A percentile compares a stretch with the other conserved stretches of the same genome.
phyloP scores from a whole-genome alignment of 495 filamentous ascomycete genomes.

The Penicillium silybi region DNA sequence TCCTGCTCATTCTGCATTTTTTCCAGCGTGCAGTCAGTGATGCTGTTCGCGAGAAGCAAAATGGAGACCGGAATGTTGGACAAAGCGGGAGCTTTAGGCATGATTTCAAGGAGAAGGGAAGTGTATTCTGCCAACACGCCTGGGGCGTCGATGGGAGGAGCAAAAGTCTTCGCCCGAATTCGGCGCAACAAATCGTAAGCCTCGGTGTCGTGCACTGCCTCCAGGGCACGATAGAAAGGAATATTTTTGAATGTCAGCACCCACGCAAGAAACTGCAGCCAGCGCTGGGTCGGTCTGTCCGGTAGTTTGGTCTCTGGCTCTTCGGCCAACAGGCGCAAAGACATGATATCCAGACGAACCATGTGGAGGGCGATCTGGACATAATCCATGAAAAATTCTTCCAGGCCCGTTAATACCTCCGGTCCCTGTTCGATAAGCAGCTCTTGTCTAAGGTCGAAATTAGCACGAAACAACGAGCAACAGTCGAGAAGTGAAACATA shows the following conservation, averaged over 20 bases:
- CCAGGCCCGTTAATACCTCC: constrained; percentile 23
- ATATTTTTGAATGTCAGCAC: constrained; percentile 25
- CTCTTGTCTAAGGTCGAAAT: constrained; percentile 20
- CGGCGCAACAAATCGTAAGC: constrained; percentile 21
- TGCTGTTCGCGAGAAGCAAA: constrained; percentile 14
- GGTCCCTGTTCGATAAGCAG: constrained; percentile 28
- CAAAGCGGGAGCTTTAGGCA: constrained; percentile 25
- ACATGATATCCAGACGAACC: constrained; percentile 28
- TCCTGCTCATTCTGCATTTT: constrained; percentile 8
- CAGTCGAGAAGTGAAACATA: constrained; percentile 17
- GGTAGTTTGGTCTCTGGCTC: constrained; percentile 22
- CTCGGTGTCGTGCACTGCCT: constrained; percentile 21
- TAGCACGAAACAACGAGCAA: neutral
- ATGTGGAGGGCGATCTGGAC: constrained; percentile 35
- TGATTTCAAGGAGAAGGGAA: constrained; percentile 20
- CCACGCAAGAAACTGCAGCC: constrained; percentile 29
- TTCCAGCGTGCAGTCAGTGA: constrained; percentile 13
- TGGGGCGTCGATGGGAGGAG: constrained; percentile 21
- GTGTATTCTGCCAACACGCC: constrained; percentile 23
- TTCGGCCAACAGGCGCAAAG: constrained; percentile 21
- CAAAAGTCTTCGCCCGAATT: constrained; percentile 26
- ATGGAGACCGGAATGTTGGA: neutral
- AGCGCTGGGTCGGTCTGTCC: constrained; percentile 27
- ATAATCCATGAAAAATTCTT: constrained; percentile 36
- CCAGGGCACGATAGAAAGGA: constrained; percentile 31